A percentile compares a stretch with the other conserved stretches of the same genome.
Evolutionary conservation across 352 stramenopile species (phyloP).

Genomic region (Phytophthora pini): DNA sequence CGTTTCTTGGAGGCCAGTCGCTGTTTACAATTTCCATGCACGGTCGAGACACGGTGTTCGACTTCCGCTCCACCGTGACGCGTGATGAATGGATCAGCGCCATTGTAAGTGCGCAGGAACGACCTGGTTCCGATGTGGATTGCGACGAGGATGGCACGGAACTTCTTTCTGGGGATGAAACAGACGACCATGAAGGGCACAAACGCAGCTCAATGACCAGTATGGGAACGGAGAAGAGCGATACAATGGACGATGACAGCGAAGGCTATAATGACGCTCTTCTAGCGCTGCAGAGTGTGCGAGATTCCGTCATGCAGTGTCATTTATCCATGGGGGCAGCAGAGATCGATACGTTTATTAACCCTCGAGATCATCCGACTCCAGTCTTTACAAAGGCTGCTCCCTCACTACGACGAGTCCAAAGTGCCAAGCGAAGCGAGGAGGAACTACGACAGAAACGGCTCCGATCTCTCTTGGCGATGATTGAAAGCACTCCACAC

Average conservation of each 20-base stretch:
- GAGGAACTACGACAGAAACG: conserved; percentile 45
- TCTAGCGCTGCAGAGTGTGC: conserved; percentile 61
- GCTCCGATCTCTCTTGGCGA: conserved; percentile 47
- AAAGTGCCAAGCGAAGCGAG: conserved; percentile 38
- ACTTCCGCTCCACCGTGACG: conserved; percentile 52
- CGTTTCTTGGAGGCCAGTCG: conserved; percentile 68
- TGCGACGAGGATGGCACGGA: conserved; percentile 50
- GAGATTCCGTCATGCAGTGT: conserved; percentile 70
- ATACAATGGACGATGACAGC: conserved; percentile 35
- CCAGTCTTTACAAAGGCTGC: conserved; percentile 15
- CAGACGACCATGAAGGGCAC: conserved; percentile 24
- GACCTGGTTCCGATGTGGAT: conserved; percentile 34
- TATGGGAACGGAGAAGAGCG: conserved; percentile 26
- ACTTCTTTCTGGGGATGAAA: conserved; percentile 53
- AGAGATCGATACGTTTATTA: conserved; percentile 35
- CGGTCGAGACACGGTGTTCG: conserved; percentile 51
- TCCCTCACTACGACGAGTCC: conserved; percentile 40
- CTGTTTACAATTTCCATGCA: conserved; percentile 59
- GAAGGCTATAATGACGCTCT: conserved; percentile 62
- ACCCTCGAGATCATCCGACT: conserved; percentile 10
- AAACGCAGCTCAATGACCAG: conserved; percentile 21
- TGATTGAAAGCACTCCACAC: conserved; percentile 60
- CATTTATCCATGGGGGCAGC: conserved; percentile 54
- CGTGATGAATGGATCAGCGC: conserved; percentile 72
- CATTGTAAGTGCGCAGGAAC: conserved; percentile 60